Evolutionary conservation across 2,329 filamentous ascomycete species (phyloP).

Genomic region (Trichophyton schoenleinii): DNA sequence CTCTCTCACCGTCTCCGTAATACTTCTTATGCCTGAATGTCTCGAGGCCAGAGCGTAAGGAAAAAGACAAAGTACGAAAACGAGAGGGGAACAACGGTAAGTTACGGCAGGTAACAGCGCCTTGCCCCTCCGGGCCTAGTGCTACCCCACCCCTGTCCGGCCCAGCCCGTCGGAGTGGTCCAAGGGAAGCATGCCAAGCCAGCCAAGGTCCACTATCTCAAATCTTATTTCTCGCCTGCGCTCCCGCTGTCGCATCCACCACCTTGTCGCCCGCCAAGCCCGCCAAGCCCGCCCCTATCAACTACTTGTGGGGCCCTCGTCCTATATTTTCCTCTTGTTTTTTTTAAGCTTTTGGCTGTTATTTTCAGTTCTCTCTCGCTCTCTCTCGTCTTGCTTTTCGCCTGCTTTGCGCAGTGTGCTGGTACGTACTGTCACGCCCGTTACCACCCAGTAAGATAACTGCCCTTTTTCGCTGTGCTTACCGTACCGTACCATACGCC

Average conservation of each 20-base stretch:
- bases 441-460: too few relatives aligned
- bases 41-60: too few relatives aligned
- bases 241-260: neutral
- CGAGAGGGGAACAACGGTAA: neutral
- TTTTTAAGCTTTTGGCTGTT: neutral
- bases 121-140: neutral
- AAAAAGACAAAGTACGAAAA: neutral
- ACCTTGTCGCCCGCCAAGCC: too few relatives aligned
- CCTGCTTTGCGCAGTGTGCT: too few relatives aligned
- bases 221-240: neutral
- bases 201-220: neutral
- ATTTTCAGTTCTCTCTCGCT: neutral
- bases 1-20: too few relatives aligned
- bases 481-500: neutral
- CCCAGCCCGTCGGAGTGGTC: slow-evolving; percentile 1
- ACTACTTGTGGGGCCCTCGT: neutral
- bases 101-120: neutral
- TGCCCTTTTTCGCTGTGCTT: too few relatives aligned
- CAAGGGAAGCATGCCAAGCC: neutral
- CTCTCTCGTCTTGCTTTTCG: neutral
- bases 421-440: too few relatives aligned
- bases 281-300: too few relatives aligned
- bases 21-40: too few relatives aligned
- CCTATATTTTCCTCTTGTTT: neutral
- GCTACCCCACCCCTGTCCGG: neutral